These are phyloP conservation scores for Candida orba DNA, from an alignment of 805 yeast genomes.

Conservation along the genomic window DNA sequence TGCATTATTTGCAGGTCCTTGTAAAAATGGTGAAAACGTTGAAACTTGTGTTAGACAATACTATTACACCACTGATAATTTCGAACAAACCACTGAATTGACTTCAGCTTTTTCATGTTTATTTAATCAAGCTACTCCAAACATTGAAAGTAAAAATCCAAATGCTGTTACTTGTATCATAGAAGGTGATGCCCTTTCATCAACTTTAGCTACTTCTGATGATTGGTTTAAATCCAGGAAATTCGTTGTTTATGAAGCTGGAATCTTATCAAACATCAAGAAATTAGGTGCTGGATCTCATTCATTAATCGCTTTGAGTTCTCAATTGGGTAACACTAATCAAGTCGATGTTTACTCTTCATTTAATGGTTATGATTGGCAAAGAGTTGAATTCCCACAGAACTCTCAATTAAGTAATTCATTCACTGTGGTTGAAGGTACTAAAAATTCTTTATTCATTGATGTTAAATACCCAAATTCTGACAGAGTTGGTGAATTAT, in stretches of 20 bases:
- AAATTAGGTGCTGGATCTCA: slow-evolving; percentile 29
- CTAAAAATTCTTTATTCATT: slow-evolving; percentile 33
- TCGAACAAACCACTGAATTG: slow-evolving; percentile 27
- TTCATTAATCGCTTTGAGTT: slow-evolving; percentile 29
- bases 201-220: slow-evolving; percentile 31
- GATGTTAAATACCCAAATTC: slow-evolving; percentile 23
- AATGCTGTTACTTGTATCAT: slow-evolving; percentile 37
- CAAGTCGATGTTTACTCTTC: slow-evolving; percentile 25
- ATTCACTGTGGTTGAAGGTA: slow-evolving; percentile 31
- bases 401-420: slow-evolving; percentile 14
- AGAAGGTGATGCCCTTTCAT: slow-evolving; percentile 32
- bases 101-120: slow-evolving; percentile 28
- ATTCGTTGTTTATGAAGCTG: slow-evolving; percentile 26
- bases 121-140: slow-evolving; percentile 23
- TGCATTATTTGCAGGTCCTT: slow-evolving; percentile 31
- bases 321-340: slow-evolving; percentile 18
- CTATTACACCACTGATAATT: slow-evolving; percentile 40
- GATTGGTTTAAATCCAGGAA: slow-evolving; percentile 37
- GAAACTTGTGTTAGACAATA: slow-evolving; percentile 29
- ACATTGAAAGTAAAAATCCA: slow-evolving; percentile 18
- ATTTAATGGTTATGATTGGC: slow-evolving; percentile 29
- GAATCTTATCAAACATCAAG: slow-evolving; percentile 25
- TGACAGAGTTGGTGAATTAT: slow-evolving; percentile 25
- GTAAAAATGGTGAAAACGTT: slow-evolving; percentile 23
- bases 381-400: slow-evolving; percentile 27